phyloP scores from a whole-genome alignment of 2,329 filamentous ascomycete genomes.

The Alternaria infectoria region DNA sequence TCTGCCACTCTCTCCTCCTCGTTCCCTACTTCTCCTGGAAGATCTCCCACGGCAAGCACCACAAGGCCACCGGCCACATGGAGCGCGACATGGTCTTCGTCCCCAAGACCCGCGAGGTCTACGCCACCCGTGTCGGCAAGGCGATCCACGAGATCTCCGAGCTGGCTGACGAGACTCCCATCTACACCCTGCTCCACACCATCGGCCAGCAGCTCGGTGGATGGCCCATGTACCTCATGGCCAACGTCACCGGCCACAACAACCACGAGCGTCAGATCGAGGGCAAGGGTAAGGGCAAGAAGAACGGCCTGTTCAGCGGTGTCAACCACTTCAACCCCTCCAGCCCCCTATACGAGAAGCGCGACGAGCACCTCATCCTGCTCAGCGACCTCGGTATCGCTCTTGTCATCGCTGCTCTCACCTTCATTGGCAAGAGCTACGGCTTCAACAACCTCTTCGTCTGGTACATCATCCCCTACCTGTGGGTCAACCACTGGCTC shows the following conservation, averaged over 20 bases:
- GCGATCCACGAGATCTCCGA: constrained; percentile 83
- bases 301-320: constrained; percentile 77
- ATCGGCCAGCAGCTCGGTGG: constrained; percentile 86
- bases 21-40: constrained; percentile 99
- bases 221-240: constrained; percentile 89
- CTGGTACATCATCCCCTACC: constrained; percentile 94
- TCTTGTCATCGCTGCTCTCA: constrained; percentile 67
- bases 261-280: constrained; percentile 89
- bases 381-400: constrained; percentile 81
- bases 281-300: constrained; percentile 91
- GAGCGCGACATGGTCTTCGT: constrained; percentile 99
- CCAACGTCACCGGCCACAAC: constrained; percentile 96
- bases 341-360: constrained; percentile 89
- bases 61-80: constrained; percentile 98
- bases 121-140: constrained; percentile 75
- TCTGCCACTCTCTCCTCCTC: constrained; percentile 84
- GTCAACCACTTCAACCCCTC: constrained; percentile 95
- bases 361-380: constrained; percentile 85
- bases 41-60: constrained; percentile 98
- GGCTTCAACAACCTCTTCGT: constrained; percentile 87
- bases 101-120: constrained; percentile 86
- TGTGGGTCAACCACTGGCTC: constrained; percentile 99
- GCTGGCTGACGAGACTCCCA: constrained; percentile 92
- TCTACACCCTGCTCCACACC: constrained; percentile 76
- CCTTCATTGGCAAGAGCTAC: constrained; percentile 74